These are phyloP conservation scores for Neoboletus magnificus DNA, from an alignment of 768 basidiomycete species.

Conservation along the genomic window DNA sequence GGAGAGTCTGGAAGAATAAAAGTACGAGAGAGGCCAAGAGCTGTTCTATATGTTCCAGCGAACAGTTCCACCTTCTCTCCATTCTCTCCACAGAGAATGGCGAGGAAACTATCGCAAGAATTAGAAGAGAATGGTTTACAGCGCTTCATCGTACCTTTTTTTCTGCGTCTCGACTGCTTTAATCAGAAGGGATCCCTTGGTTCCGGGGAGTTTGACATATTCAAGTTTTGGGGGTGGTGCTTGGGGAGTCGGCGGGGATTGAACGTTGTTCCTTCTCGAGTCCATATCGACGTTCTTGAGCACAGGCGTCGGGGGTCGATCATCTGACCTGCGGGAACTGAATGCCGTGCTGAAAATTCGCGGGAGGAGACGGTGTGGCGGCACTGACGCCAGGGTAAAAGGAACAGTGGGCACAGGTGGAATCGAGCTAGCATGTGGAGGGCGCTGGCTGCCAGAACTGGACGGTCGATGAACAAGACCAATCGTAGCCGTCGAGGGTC, in stretches of 20 bases:
- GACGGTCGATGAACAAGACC: slow-evolving; percentile 30
- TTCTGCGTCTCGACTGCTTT: slow-evolving; percentile 87
- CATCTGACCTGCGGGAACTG: slow-evolving; percentile 55
- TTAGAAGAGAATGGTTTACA: background rate
- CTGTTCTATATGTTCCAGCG: slow-evolving; percentile 87
- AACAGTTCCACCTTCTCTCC: slow-evolving; percentile 94
- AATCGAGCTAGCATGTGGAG: slow-evolving; percentile 18
- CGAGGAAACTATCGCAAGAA: slow-evolving; percentile 65
- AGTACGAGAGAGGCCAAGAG: slow-evolving; percentile 85
- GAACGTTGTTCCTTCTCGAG: slow-evolving; percentile 30
- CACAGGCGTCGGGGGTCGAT: slow-evolving; percentile 38
- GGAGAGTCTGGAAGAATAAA: slow-evolving; percentile 93
- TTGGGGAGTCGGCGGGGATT: slow-evolving; percentile 40
- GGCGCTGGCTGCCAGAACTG: slow-evolving; percentile 31
- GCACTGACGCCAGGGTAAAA: slow-evolving; percentile 30
- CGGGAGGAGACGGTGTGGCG: slow-evolving; percentile 66
- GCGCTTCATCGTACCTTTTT: slow-evolving; percentile 60
- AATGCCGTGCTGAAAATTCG: slow-evolving; percentile 69
- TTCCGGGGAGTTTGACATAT: slow-evolving; percentile 90
- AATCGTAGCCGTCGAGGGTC: slow-evolving; percentile 11
- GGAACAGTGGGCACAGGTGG: slow-evolving; percentile 27
- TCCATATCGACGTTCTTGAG: slow-evolving; percentile 43
- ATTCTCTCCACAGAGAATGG: slow-evolving; percentile 88
- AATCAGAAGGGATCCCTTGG: slow-evolving; percentile 78
- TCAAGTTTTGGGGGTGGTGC: slow-evolving; percentile 81